Evolutionary conservation across 2,329 filamentous ascomycete species (phyloP), one percentile per base, ranked within the genome.

Genomic region (Niveomyces coronatus): DNA sequence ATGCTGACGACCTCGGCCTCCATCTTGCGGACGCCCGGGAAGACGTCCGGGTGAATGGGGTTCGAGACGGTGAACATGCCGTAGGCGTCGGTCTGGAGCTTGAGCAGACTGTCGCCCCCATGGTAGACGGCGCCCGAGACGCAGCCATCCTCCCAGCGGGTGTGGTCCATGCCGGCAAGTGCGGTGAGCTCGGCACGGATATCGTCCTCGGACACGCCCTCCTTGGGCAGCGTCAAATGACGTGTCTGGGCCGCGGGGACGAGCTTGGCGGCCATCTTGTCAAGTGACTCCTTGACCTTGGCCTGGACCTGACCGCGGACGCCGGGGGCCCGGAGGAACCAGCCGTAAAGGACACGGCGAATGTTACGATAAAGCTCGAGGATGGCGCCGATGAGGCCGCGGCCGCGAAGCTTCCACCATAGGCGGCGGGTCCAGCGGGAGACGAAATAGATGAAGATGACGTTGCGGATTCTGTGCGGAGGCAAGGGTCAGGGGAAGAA

Each of bases 11-110:
- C 70, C 65, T 98, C 91, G 31, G 91, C 89, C 67, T 98, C 91
- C 91, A 98, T 98, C 74, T 98, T 98, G 52, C 91, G 73, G 37
- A 98, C 88, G 19, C 89, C 91, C 13, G 91, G 91, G 64, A 98
- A 98, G 30, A 98, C 89, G 63, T 98, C 91, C 6, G 91, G 91
- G 59, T 98, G 91, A 49, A 98, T 91, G 3, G 91, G 91, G 60
- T 98, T 98, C 27, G 87, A 76, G 20, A 98, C 91, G 35, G 87
- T 89, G 58, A 98, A 98, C 60, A 84, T 83, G 47, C 84, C 83
- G 68, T 89, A 96, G 0, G 91, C 89, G 57, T 95, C 85, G 5
- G 85, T 84, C 65, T 98, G 91, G 27, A 98, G 67, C 53, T 82
- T 76, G 44, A 91, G 63, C 49, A 98, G 64, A 31, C 82, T 79